These are phyloP conservation scores for Davidsoniella virescens DNA, from an alignment of 2,329 filamentous ascomycete species.

Conservation along the genomic window DNA sequence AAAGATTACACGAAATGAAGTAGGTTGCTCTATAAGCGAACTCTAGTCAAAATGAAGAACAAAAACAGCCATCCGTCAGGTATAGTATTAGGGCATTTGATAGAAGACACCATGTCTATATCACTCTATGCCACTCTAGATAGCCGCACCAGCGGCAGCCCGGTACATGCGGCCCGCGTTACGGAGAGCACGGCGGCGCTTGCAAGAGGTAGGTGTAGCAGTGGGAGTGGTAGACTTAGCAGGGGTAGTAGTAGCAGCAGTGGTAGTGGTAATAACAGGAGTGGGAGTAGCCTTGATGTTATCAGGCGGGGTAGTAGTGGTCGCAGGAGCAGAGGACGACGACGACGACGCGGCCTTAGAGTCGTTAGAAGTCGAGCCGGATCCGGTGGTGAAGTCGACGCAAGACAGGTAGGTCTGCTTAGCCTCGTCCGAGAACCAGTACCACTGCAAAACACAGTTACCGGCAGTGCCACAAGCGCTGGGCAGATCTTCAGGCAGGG, in stretches of 20 bases:
- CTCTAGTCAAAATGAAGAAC: no score
- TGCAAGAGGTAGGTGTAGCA: neutral
- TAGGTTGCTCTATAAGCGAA: no score
- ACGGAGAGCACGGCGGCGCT: conserved; percentile 8
- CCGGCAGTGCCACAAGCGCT: conserved; percentile 19
- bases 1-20: no score
- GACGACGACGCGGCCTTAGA: neutral
- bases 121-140: no score
- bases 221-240: neutral
- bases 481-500: conserved; percentile 19
- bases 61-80: no score
- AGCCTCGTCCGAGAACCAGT: conserved; percentile 24
- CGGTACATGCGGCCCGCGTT: conserved; percentile 8
- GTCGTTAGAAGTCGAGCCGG: neutral
- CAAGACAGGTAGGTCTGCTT: conserved; percentile 26
- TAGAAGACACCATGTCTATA: no score
- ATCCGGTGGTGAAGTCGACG: conserved; percentile 19
- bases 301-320: neutral
- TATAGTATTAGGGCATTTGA: no score
- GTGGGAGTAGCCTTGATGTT: neutral
- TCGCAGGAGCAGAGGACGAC: neutral
- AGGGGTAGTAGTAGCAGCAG: neutral
- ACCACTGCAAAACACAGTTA: conserved; percentile 29
- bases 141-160: neutral
- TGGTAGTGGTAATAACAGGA: neutral